Evolutionary conservation across 2,329 filamentous ascomycete species (phyloP).

Genomic region (Didymella segeticola): DNA sequence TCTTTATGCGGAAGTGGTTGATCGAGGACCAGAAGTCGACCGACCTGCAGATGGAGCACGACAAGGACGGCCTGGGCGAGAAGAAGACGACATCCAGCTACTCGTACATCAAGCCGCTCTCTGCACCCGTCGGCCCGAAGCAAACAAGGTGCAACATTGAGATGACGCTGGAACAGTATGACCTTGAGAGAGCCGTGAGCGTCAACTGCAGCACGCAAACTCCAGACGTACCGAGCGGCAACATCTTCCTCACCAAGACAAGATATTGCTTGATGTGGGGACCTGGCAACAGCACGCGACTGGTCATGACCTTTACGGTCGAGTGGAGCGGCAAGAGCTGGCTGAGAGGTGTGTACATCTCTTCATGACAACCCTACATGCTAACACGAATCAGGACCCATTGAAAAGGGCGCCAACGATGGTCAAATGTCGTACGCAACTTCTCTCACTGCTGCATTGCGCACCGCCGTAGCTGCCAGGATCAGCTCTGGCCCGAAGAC

Average conservation of each 20-base stretch:
- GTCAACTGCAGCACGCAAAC: conserved; percentile 86
- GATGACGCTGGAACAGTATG: conserved; percentile 81
- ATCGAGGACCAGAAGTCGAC: conserved; percentile 85
- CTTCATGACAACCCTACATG: no score
- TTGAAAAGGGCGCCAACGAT: conserved; percentile 93
- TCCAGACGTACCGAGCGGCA: conserved; percentile 93
- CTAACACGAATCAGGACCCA: conserved; percentile 69
- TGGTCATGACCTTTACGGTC: conserved; percentile 87
- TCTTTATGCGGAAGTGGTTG: conserved; percentile 87
- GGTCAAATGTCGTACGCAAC: conserved; percentile 85
- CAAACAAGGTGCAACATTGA: conserved; percentile 94
- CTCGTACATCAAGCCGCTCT: conserved; percentile 90
- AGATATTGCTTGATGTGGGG: conserved; percentile 95
- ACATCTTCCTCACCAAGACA: conserved; percentile 89
- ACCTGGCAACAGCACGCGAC: conserved; percentile 80
- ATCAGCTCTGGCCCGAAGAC: conserved; percentile 55
- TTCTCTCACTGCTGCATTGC: conserved; percentile 77
- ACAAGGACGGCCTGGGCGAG: conserved; percentile 77
- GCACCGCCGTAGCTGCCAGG: conserved; percentile 73
- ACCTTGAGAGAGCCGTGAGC: conserved; percentile 85
- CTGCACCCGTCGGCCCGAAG: conserved; percentile 83
- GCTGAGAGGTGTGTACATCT: conserved; percentile 76
- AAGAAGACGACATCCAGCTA: conserved; percentile 79
- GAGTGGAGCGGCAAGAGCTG: conserved; percentile 99
- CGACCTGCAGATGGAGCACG: conserved; percentile 83